Evolutionary conservation across 768 basidiomycete genomes (phyloP), one percentile per base, ranked within the genome.

Genomic region (Aureoboletus auriporus): DNA sequence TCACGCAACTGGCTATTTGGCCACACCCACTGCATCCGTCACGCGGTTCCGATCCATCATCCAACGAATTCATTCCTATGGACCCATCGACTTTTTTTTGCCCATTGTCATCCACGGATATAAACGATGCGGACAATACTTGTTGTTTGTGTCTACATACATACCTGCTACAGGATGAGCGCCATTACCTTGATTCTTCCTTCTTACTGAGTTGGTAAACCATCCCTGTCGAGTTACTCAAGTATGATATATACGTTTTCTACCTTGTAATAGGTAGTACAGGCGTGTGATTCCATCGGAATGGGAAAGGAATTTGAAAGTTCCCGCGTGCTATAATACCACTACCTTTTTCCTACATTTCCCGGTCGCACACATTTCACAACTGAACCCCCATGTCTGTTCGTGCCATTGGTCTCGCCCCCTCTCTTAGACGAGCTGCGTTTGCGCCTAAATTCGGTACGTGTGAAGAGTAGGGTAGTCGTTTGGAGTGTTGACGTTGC

Each of bases 321-420:
- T 59, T 66, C 59, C 29, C 64, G 66, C 62, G 54, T 27, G 4
- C 4, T 23, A 23, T 33, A n/a, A n/a, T n/a, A n/a, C 44, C 45
- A 26, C 44, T 39, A 42, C 13, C 26, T 23, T 36, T 50, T 33
- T 23, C 26, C 44, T 39, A 9, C 10, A 20, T 31, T 31, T 30
- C 20, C 8, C 37, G 27, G 36, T 44, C 30, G 23, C 35, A 36
- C 34, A 33, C 33, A 29, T 6, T 9, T 42, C 42, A 14, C 39
- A 50, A 44, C 48, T 42, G 35, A 64, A 66, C 51, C 39, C 62
- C 71, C 69, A 71, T 70, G 65, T 69, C 69, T 51, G 49, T 65
- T 39, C 77, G 82, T 65, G 75, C 74, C 36, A 64, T 86, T 42
- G 83, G 84, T 48, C 67, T 87, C 39, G 74, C 78, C 20, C 68